Evolutionary conservation across 495 filamentous ascomycete species (phyloP), one percentile per base, ranked within the genome.

Genomic region (Opeltia flavorubescens): DNA sequence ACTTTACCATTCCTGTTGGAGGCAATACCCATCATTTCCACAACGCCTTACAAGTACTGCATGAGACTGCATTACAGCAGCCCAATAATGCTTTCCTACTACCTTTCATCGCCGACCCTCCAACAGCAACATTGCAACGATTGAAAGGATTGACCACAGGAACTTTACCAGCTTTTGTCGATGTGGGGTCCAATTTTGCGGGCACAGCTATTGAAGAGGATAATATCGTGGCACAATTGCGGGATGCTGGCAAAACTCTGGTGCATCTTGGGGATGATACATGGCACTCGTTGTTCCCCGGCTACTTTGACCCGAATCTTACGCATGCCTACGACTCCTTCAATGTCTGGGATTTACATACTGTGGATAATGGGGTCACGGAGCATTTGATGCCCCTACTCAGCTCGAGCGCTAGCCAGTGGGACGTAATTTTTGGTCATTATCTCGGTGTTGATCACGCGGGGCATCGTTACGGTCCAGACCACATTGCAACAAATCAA

Each of bases 191-290:
- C 20, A 96, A 89, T 62, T 98, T 98, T 59, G 86, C 89, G 5
- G 91, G 91, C 5, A 93, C 84, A 15, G 84, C 87, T n/a, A 95
- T 98, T 56, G 87, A 95, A 44, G 91, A 98, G 64, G 91, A 98
- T 59, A 98, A 96, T 53, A 56, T 98, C 34, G 70, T 98, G 24
- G 81, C 80, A 55, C 91, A 96, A 59, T 61, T 95, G 53, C 78
- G 75, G 47, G 68, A 77, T 43, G 79, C 81, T 12, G 87, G 86
- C 9, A 93, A 86, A 68, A 82, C 72, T 49, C 72, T 96, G 41
- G 93, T 88, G 23, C 94, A 96, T 55, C 71, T 96, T 33, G 91
- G 91, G 9, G 91, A 98, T 57, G 89, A 98, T 62, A 98, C 91
- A 6, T 98, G 91, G 91, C 83, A 86, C 47, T 67, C 84, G 30